These are phyloP conservation scores for Casuarina cunninghamiana DNA, from an alignment of 306 rosid genomes.

Conservation along the genomic window DNA sequence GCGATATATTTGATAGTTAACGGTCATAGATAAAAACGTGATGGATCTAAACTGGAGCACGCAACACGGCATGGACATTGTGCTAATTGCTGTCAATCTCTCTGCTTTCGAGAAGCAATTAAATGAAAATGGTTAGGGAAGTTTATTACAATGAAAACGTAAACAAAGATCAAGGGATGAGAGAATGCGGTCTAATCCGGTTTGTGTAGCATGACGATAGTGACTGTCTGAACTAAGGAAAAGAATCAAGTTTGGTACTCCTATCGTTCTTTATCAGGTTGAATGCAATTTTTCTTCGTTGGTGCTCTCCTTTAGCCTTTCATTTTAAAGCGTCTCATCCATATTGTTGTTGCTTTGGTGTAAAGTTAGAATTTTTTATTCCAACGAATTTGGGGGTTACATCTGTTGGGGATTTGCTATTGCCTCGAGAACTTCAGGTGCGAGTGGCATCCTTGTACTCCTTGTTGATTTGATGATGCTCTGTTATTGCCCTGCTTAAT, in stretches of 20 bases:
- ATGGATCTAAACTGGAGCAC: neutral
- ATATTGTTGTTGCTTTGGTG: constrained; percentile 2
- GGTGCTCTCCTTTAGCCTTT: neutral
- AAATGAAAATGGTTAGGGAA: neutral
- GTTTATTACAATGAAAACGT: neutral
- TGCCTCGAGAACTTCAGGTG: neutral
- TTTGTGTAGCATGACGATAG: neutral
- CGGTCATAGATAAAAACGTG: neutral
- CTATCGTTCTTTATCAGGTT: constrained; percentile 11
- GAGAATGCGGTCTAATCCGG: neutral
- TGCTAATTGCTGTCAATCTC: too few species aligned
- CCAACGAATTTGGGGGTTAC: neutral
- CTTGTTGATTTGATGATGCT: neutral
- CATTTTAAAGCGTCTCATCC: constrained; percentile 3
- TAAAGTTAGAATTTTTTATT: neutral
- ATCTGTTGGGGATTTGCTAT: neutral
- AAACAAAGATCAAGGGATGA: neutral
- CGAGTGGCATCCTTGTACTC: neutral
- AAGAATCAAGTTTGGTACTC: neutral
- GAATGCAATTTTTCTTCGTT: neutral
- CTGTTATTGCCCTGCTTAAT: neutral
- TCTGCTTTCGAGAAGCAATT: neutral
- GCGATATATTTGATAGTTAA: neutral
- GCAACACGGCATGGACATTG: too few species aligned
- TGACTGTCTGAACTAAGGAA: too few species aligned